Evolutionary conservation across 2,329 filamentous ascomycete species (phyloP).

Genomic region (Colletotrichum liriopes): DNA sequence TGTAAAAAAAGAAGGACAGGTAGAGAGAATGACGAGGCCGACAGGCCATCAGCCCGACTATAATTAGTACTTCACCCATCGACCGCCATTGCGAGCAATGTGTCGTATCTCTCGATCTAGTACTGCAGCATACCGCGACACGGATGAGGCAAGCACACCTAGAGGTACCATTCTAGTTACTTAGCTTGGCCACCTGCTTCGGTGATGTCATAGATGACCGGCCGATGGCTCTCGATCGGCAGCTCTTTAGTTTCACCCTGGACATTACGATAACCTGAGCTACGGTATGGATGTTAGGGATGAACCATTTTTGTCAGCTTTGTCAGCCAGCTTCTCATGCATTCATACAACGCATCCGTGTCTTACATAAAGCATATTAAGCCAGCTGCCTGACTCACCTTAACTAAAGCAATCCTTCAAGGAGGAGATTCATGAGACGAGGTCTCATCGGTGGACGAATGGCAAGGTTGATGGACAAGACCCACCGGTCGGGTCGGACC

Average conservation of each 20-base stretch:
- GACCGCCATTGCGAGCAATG: neutral
- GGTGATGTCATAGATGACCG: neutral
- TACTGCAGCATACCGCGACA: neutral
- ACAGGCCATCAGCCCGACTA: neutral
- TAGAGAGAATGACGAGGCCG: neutral
- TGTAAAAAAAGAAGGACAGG: no score
- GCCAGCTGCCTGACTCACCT: neutral
- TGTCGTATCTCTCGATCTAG: neutral
- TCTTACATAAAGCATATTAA: neutral
- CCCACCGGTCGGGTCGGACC: neutral
- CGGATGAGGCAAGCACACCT: neutral
- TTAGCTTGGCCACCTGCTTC: neutral
- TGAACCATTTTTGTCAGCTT: neutral
- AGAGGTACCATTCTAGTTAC: neutral
- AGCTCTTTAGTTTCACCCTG: neutral
- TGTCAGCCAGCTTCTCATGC: neutral
- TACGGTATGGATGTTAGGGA: no score
- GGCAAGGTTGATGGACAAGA: neutral
- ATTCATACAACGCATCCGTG: neutral
- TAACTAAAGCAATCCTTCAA: neutral
- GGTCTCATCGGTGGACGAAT: neutral
- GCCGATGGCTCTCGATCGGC: neutral
- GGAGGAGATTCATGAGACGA: neutral
- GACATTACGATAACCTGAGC: neutral
- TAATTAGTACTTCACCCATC: neutral